Evolutionary conservation across 345 rosid genomes (phyloP), one percentile per base, ranked within the genome.

Genomic region (Salix suchowensis): DNA sequence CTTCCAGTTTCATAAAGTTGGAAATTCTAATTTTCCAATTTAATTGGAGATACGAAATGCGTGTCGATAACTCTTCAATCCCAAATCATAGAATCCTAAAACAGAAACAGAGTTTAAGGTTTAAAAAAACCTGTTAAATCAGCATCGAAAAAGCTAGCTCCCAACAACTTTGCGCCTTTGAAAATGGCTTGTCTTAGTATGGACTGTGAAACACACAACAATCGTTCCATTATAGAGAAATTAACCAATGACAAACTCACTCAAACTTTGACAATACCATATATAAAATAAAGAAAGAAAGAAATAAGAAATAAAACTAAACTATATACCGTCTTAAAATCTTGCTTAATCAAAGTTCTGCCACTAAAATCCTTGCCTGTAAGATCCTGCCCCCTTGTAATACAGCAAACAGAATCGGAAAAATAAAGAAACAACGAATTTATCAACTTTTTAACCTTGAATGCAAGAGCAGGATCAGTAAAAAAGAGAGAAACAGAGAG

Each of bases 61-160:
- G 11, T 73, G 34, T n/a, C 2, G 6, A 23, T 36, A 54, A 21
- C 11, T 60, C 23, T 23, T 24, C 4, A 52, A 71, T 50, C 44
- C 64, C 24, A 10, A 39, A 39, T 8, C 66, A 73, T 15, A 24
- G 8, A 71, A 40, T 71, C 30, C 32, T 54, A n/a, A 23, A 24
- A 39, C 7, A 73, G 36, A 13, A 32, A 26, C 32, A 24, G 4
- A 23, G 4, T 16, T 61, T 37, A 32, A 32, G 55, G 58, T n/a
- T n/a, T 55, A 4, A 19, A 76, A 32, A 76, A 69, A 90, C 97
- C 97, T 87, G 97, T 95, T 77, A 95, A 80, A 85, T 95, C 99
- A 74, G 98, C 94, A 85, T 95, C 97, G 60, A 93, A 91, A 91
- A 93, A 91, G 84, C 99, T 95, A 68, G 98, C 98, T 75, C 98